Percentiles rank a stretch among this genome's conserved stretches.
Conservation (phyloP, 2,329 filamentous ascomycete species). For the Aspergillus nomiae region DNA sequence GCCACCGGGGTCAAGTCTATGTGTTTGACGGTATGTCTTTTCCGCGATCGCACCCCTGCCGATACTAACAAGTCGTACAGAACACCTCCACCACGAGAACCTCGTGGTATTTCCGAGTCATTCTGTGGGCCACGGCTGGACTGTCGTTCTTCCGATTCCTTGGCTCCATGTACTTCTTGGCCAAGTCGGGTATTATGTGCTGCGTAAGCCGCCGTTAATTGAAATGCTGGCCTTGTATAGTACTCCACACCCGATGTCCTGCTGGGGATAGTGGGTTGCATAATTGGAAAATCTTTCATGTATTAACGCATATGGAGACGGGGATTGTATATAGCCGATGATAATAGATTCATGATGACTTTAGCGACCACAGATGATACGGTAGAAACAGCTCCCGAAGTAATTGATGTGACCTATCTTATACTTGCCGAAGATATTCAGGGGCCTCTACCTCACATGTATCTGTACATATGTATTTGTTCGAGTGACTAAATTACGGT, state of each 20-base stretch:
- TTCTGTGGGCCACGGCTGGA: conserved; percentile 84
- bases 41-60: background rate
- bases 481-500: background rate
- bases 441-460: background rate
- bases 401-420: background rate
- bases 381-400: background rate
- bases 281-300: conserved; percentile 4
- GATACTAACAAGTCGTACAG: conserved; percentile 42
- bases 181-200: conserved; percentile 92
- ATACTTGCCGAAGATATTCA: background rate
- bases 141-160: conserved; percentile 86
- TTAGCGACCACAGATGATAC: background rate
- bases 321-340: conserved; percentile 5
- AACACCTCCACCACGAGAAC: conserved; percentile 72
- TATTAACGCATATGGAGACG: conserved; percentile 4
- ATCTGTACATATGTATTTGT: background rate
- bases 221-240: background rate
- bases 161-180: conserved; percentile 92
- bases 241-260: background rate
- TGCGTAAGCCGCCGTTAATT: conserved; percentile 51
- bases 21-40: conserved; percentile 75
- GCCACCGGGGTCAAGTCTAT: conserved; percentile 82
- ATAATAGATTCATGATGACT: conserved; percentile 4
- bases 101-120: conserved; percentile 83
- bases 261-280: background rate